phyloP scores from a whole-genome alignment of 78 protist genomes.

The Tieghemostelium lacteum region DNA sequence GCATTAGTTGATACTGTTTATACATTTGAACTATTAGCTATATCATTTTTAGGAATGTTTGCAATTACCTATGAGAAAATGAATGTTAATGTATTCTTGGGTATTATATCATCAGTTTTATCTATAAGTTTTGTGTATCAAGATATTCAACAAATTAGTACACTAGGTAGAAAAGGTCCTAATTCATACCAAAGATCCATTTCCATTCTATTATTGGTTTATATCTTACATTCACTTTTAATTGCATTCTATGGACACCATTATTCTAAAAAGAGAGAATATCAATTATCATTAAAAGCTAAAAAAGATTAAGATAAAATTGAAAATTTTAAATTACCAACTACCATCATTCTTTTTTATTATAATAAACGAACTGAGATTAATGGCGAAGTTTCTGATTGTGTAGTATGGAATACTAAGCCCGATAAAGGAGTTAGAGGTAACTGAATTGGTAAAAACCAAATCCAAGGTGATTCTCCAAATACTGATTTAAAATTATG shows the following conservation, averaged over 20 bases:
- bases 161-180: slow-evolving; percentile 27
- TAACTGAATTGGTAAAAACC: slow-evolving; percentile 10
- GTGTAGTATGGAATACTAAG: background rate
- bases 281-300: too few species aligned
- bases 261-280: background rate
- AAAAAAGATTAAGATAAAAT: too few species aligned
- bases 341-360: too few species aligned
- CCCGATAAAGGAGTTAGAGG: background rate
- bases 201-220: too few species aligned
- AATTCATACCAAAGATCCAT: background rate
- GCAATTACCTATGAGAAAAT: slow-evolving; percentile 6
- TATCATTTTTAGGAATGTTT: slow-evolving; percentile 9
- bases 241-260: background rate
- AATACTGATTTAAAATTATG: slow-evolving; percentile 2
- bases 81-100: slow-evolving; percentile 42
- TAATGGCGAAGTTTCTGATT: slow-evolving; percentile 9
- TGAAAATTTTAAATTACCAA: too few species aligned
- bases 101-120: slow-evolving; percentile 42
- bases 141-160: slow-evolving; percentile 26
- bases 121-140: slow-evolving; percentile 61
- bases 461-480: background rate
- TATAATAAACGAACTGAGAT: too few species aligned
- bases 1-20: slow-evolving; percentile 37
- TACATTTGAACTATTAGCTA: slow-evolving; percentile 12
- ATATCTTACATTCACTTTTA: background rate